Base-by-base conservation (phyloP, 164 flowering plant genomes). In the Echeveria elegans region DNA sequence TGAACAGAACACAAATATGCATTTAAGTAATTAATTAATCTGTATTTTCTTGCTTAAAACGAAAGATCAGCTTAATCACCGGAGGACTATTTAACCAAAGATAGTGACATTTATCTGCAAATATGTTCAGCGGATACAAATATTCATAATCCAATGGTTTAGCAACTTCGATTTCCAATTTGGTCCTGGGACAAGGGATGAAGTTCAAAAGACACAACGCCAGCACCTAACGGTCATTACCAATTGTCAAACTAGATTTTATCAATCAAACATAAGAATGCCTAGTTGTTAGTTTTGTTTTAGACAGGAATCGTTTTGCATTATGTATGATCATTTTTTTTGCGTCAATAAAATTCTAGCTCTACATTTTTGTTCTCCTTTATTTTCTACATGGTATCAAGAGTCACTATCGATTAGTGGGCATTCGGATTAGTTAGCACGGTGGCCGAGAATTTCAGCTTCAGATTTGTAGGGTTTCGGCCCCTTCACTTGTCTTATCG, bases 51-150 rank as follows among this genome's bases (percentile, higher is more conserved):
- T 48, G 19, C 23, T 48, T 48, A 48, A 7, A 19, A 19, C 23
- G 23, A 48, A 48, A 48, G 23, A 48, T 6, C 23, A 2, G 53
- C 29, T 53, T 53, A 7, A 24, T 53, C 29, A 24, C 30, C 16
- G 15, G 29, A 53, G 29, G 59, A 53, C 15, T 53, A 7, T 23
- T 53, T 50, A 50, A 53, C 29, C 30, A 53, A 53, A 23, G 59
- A 53, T 53, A 7, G 59, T 53, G 59, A 53, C 23, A 29, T 53
- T 53, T 53, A 53, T 24, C 59, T 53, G 59, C 59, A 53, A 53
- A 53, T 24, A 26, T 23, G 30, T 23, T 53, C 59, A 53, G 24
- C 24, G 30, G 24, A 50, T 21, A 19, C n/a, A 50, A 24, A 23
- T 53, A 53, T 24, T n/a, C n/a, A n/a, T n/a, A n/a, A 53, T 48